Evolutionary conservation across 192 early-diverging fungal genomes (phyloP), one percentile per base, ranked within the genome.

Genomic region (Coemansia sp.): DNA sequence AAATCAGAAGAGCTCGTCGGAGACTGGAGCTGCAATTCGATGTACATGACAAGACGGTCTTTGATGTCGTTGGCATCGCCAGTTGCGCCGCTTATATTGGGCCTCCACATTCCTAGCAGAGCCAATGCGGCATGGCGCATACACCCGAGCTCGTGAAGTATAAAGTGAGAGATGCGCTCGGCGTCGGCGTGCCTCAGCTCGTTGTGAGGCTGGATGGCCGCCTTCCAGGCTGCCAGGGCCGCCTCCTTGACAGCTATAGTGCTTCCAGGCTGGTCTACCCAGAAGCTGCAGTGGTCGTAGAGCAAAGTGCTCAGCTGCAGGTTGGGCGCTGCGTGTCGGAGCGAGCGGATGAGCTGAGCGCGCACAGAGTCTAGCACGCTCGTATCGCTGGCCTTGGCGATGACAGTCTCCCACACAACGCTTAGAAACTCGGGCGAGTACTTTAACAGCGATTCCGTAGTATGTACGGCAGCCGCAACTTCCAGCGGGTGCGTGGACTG

Each of bases 321-420:
- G 47, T 65, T 74, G 2, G 68, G 53, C 22, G 75, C 75, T 3
- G 82, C 82, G 32, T 84, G 77, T 19, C 60, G 59, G 11, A 84
- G 69, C n/a, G 82, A 84, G 40, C 59, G 67, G 29, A 84, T 79
- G 12, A 84, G 60, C 27, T 76, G 82, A 29, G 70, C 69, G 1
- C 82, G 72, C 24, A 72, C 73, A 11, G 74, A 45, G 40, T 74
- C 76, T 2, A 61, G 69, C 39, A 79, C 70, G 20, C 37, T 35
- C 1, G 39, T 40, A 22, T 76, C 76, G 46, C 69, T 25, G 7
- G 77, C 77, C 57, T 77, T 75, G 35, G 49, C 39, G 17, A 72
- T 68, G 15, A 83, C 69, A 2, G 84, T 85, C 46, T 76, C 67
- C 84, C 84, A 85, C 11, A 85, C 71, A 12, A 82, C 74, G 2